Base-by-base conservation (phyloP, 768 basidiomycete species). In the Hericium alpestre region DNA sequence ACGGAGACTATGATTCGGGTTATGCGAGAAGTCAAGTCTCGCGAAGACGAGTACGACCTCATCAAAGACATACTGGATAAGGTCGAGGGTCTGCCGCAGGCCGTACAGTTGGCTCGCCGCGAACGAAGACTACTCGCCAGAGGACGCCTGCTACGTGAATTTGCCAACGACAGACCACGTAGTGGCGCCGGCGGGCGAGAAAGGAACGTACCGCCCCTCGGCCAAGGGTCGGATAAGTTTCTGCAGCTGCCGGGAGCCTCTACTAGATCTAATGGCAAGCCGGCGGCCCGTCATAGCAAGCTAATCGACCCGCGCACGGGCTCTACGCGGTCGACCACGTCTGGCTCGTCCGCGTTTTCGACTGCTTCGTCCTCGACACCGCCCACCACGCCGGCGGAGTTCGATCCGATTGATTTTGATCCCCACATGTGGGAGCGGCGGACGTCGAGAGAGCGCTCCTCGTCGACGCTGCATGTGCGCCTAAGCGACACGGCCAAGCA, bases 1-100 rank as follows among this genome's bases (percentile, higher is more conserved):
- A 85, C 83, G 16, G 82, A 88, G 58, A 71, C 84, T 60, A 78
- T 86, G 46, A 83, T 94, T 58, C 79, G 82, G 25, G 84, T 86
- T 2, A 79, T 96, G 71, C 83, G 84, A 41, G 91, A 92, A 64
- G 90, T 94, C 60, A 93, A 93, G 65, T 70, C 78, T 11, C 80
- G 90, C 18, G 92, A 94, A 68, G 90, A 93, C 53, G 90, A 92
- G 59, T 90, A 93, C 65, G 82, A 84, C n/a, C 69, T 81, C 39
- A 73, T 90, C 38, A 87, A 87, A 66, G 69, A 75, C 18, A 74
- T 90, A 18, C 71, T 81, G 13, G 66, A 70, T 6, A 76, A 79
- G 0, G 80, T 94, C 59, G 73, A 77, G 22, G 86, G 86, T 1
- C 66, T 89, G 4, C 77, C 82, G 1, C 68, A 76, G 1, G 65